Percentiles rank a stretch among this genome's conserved stretches.
Evolutionary conservation across 2,329 filamentous ascomycete species (phyloP).

Genomic region (Venturia asperata): DNA sequence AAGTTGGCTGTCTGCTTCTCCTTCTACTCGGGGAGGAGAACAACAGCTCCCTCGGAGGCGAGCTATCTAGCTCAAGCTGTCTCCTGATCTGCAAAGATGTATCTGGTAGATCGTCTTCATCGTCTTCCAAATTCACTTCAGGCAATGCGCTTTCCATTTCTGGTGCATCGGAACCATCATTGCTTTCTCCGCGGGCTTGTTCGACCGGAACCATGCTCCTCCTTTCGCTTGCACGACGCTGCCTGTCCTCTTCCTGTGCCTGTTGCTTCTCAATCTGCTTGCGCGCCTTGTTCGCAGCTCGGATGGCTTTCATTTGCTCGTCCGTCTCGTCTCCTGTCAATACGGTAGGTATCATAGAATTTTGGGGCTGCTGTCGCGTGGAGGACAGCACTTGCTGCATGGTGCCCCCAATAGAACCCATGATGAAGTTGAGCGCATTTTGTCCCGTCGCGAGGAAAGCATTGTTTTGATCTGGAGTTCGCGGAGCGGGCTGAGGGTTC

Average conservation of each 20-base stretch:
- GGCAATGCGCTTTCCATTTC: not conserved
- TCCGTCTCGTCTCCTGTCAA: slow-evolving; percentile 17
- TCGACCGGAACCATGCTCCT: not conserved
- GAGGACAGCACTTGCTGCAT: slow-evolving; percentile 8
- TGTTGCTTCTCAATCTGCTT: slow-evolving; percentile 12
- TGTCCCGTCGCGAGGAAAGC: slow-evolving; percentile 14
- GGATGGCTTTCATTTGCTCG: slow-evolving; percentile 16
- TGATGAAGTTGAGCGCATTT: slow-evolving; percentile 17
- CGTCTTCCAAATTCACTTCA: not conserved
- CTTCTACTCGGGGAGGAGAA: slow-evolving; percentile 13
- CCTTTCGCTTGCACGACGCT: slow-evolving; percentile 11
- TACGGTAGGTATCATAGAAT: not conserved
- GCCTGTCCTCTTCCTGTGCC: slow-evolving; percentile 1
- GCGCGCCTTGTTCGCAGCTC: slow-evolving; percentile 14
- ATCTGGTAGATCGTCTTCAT: slow-evolving; percentile 18
- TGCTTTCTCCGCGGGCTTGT: not conserved
- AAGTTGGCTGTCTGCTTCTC: slow-evolving; percentile 12
- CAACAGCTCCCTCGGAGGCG: slow-evolving; percentile 16
- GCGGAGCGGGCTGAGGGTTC: not conserved
- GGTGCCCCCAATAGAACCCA: slow-evolving; percentile 12
- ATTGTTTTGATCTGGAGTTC: slow-evolving; percentile 10
- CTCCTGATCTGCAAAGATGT: slow-evolving; percentile 16
- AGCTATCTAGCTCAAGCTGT: slow-evolving; percentile 14
- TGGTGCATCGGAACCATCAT: not conserved
- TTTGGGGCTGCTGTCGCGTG: slow-evolving; percentile 5